Conservation (phyloP, 495 filamentous ascomycete genomes). For the Terfezia boudieri region DNA sequence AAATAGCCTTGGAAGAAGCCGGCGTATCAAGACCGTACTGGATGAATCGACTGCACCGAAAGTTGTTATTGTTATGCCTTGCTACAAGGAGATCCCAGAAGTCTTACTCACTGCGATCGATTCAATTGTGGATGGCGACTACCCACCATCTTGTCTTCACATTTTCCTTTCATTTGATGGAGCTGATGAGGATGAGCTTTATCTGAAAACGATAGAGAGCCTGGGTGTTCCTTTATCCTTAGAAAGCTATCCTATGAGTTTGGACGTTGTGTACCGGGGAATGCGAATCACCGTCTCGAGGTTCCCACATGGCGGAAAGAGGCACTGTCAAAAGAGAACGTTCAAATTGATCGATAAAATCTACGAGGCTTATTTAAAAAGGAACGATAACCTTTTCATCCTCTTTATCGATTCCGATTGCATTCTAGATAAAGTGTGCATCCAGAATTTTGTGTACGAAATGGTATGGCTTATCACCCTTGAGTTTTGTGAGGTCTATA, state of each 20-base stretch:
- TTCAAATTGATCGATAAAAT: slow-evolving; percentile 90
- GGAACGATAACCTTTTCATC: slow-evolving; percentile 82
- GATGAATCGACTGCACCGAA: slow-evolving; percentile 78
- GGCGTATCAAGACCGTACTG: slow-evolving; percentile 60
- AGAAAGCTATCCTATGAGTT: slow-evolving; percentile 64
- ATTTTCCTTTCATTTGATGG: slow-evolving; percentile 95
- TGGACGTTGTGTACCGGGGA: slow-evolving; percentile 66
- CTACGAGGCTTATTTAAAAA: slow-evolving; percentile 69
- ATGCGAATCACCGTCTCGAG: slow-evolving; percentile 78
- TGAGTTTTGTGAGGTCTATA: neutral
- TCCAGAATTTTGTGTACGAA: slow-evolving; percentile 97
- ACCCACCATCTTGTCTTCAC: slow-evolving; percentile 80
- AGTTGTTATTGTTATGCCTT: slow-evolving; percentile 92
- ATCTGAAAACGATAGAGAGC: slow-evolving; percentile 67
- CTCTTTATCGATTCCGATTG: slow-evolving; percentile 98
- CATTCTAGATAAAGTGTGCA: slow-evolving; percentile 74
- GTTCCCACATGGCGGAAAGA: slow-evolving; percentile 83
- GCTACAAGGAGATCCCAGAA: slow-evolving; percentile 78
- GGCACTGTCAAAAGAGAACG: slow-evolving; percentile 80
- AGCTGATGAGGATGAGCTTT: slow-evolving; percentile 67
- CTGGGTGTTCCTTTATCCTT: slow-evolving; percentile 64
- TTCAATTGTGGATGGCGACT: slow-evolving; percentile 86
- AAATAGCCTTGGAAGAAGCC: slow-evolving; percentile 56
- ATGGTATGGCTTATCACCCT: slow-evolving; percentile 32
- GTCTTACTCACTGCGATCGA: slow-evolving; percentile 74